Evolutionary conservation across 169 alveolate genomes (phyloP).

Genomic region (Plasmodium sp.): DNA sequence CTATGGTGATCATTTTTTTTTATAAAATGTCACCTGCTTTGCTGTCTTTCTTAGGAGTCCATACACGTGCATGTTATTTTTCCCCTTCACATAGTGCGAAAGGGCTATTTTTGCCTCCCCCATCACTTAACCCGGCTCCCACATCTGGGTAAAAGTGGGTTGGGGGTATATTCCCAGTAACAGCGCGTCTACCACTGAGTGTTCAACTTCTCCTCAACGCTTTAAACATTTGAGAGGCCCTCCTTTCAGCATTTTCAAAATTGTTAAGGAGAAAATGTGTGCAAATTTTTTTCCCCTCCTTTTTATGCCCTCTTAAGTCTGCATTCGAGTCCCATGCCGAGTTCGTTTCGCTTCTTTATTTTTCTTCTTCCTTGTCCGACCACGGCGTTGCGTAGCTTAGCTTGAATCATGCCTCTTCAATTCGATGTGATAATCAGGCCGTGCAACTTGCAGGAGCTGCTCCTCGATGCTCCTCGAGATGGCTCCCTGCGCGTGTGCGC

Average conservation of each 20-base stretch:
- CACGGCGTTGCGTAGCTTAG: neutral
- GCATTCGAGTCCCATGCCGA: neutral
- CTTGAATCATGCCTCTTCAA: neutral
- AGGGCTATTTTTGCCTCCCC: neutral
- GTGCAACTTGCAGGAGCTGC: neutral
- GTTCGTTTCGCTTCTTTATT: neutral
- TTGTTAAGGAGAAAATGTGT: neutral
- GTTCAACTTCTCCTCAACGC: neutral
- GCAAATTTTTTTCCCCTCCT: neutral
- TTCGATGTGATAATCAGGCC: neutral
- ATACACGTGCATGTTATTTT: neutral
- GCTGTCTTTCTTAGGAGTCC: neutral
- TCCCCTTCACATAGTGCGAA: neutral
- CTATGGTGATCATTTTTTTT: neutral
- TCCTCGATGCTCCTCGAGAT: neutral
- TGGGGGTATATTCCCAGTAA: neutral
- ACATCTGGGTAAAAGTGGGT: neutral
- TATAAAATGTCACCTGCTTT: neutral
- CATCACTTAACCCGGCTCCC: neutral
- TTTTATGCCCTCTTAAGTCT: neutral
- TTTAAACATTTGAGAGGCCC: neutral
- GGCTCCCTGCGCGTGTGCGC: neutral
- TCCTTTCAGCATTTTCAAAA: neutral
- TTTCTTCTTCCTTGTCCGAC: neutral
- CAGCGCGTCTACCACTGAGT: neutral